Evolutionary conservation across 345 rosid genomes (phyloP), one percentile per base, ranked within the genome.

Genomic region (Brassica nigra): DNA sequence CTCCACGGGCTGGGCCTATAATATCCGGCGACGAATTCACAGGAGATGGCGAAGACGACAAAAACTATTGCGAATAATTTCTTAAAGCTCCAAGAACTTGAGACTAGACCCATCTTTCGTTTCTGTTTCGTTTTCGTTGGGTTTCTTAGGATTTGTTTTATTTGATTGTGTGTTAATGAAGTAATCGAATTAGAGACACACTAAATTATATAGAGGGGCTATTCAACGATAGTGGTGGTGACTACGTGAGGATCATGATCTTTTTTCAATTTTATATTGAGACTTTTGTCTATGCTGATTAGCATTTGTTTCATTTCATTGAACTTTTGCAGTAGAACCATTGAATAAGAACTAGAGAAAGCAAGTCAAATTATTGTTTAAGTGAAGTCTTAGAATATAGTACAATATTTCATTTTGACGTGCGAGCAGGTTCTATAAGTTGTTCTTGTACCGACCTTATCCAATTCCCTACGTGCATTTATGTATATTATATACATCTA

Each of bases 1-100:
- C 74, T 36, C 95, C 92, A 90, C 71, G 77, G 80, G 57, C 88
- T 79, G 7, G 97, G 86, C 54, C 42, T 71, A 77, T 86, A 92
- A 3, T 80, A 80, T 68, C 75, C 83, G 1, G 71, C 75, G 0
- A 68, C 83, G 6, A 61, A 62, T 23, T 73, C 78, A 18, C 73
- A 74, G 8, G 80, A 7, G 55, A 83, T 70, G 49, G 81, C 62
- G 4, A 81, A 71, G 33, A 71, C 47, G 9, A 81, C 76, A 6
- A 78, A 63, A 62, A 52, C 61, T 28, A 80, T 62, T 47, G 79
- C 31, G n/a, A 75, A 67, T 31, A 85, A 37, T 76, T 80, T 75
- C 62, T 76, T 57, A 47, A 86, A 85, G 57, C 86, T 84, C 87
- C 86, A 87, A 71, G 87, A 76, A 78, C 71, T 74, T 74, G 66